These are phyloP conservation scores for Celoporthe dispersa DNA, from an alignment of 2,329 filamentous ascomycete genomes.

Conservation along the genomic window DNA sequence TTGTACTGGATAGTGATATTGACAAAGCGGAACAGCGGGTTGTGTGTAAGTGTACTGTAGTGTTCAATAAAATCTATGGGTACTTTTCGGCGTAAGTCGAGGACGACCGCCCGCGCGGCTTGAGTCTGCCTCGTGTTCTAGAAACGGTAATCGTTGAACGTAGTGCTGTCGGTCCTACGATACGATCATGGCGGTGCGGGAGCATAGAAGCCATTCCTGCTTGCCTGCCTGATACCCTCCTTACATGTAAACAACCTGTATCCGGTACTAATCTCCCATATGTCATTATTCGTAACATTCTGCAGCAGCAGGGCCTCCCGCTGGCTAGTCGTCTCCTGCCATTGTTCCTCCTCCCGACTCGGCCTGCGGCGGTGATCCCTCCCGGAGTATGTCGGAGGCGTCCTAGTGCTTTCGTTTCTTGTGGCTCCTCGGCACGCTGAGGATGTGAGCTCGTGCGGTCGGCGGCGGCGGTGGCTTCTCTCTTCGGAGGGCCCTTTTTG, in stretches of 20 bases:
- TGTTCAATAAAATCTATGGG: neutral
- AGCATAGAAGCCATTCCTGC: neutral
- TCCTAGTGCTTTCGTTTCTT: conserved; percentile 2
- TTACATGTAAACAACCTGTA: neutral
- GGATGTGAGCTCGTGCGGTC: neutral
- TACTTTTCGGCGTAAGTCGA: neutral
- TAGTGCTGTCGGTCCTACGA: conserved; percentile 12
- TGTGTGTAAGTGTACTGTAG: conserved; percentile 1
- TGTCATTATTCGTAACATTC: neutral
- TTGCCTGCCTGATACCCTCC: neutral
- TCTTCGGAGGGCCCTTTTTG: neutral
- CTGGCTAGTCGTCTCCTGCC: neutral
- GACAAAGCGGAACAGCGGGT: neutral
- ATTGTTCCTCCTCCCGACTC: neutral
- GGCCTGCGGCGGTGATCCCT: neutral
- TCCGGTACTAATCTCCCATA: neutral
- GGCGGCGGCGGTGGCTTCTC: neutral
- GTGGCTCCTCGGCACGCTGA: neutral
- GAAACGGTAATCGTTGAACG: neutral
- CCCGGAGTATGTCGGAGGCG: neutral
- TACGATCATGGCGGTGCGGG: neutral
- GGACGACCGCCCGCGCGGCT: conserved; percentile 4
- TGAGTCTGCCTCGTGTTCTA: neutral
- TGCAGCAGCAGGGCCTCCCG: neutral
- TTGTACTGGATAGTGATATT: neutral